Percentiles rank a stretch among this genome's conserved stretches.
These are phyloP conservation scores for Sherardia arvensis DNA, from an alignment of 257 asterid species.

Conservation along the genomic window DNA sequence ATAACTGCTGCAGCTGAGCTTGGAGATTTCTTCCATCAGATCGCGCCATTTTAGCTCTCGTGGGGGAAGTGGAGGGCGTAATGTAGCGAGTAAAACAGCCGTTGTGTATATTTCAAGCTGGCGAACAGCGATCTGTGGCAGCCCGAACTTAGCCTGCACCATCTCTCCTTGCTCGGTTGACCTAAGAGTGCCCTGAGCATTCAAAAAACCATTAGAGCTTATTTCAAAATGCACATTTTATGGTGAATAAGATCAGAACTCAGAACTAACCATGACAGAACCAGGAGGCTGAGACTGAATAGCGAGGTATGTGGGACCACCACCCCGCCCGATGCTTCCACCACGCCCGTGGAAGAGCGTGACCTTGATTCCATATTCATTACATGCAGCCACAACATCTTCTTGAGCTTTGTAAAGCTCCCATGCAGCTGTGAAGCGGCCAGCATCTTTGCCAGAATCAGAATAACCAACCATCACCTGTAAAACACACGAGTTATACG, in stretches of 20 bases:
- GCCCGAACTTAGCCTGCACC: constrained; percentile 98
- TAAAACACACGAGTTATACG: constrained; percentile 9
- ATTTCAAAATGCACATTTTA: neutral
- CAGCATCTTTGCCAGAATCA: constrained; percentile 98
- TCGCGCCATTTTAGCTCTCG: constrained; percentile 82
- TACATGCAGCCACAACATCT: constrained; percentile 92
- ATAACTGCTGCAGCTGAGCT: constrained; percentile 59
- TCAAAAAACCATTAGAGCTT: neutral
- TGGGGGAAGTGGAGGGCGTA: constrained; percentile 75
- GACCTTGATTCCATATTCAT: constrained; percentile 70
- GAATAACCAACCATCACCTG: constrained; percentile 99
- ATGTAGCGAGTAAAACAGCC: constrained; percentile 86
- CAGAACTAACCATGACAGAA: constrained; percentile 73
- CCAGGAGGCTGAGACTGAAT: constrained; percentile 99
- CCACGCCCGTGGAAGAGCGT: constrained; percentile 99
- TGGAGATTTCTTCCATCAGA: constrained; percentile 84
- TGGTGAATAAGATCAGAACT: constrained; percentile 11
- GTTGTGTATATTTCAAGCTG: constrained; percentile 94
- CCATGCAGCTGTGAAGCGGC: constrained; percentile 96
- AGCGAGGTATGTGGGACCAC: constrained; percentile 93
- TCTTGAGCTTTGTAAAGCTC: constrained; percentile 98
- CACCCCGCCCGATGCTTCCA: constrained; percentile 99
- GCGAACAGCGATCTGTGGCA: constrained; percentile 87
- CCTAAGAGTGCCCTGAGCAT: constrained; percentile 71
- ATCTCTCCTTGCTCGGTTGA: constrained; percentile 98